Conservation (phyloP, 345 rosid genomes). For the Citrus maxima region DNA sequence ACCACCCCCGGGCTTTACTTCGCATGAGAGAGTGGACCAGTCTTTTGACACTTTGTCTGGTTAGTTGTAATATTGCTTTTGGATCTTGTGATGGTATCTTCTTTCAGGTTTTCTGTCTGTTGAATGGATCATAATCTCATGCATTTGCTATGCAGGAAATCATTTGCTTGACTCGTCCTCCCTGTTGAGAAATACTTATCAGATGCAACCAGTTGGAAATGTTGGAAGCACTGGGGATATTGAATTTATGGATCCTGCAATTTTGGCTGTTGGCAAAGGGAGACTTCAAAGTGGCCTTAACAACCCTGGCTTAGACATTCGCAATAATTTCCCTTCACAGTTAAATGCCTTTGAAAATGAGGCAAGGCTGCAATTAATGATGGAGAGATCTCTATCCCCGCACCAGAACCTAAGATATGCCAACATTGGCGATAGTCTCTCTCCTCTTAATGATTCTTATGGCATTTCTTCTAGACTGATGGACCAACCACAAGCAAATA, state of each 20-base stretch:
- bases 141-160: conserved; percentile 41
- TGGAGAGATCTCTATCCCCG: conserved; percentile 61
- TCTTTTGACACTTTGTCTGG: conserved; percentile 49
- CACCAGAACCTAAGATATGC: conserved; percentile 51
- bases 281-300: conserved; percentile 53
- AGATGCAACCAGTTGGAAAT: conserved; percentile 38
- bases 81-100: background rate
- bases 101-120: background rate
- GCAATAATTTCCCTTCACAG: conserved; percentile 48
- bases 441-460: conserved; percentile 50
- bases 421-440: conserved; percentile 47
- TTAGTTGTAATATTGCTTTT: conserved; percentile 22
- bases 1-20: conserved; percentile 93
- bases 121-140: background rate
- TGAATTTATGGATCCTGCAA: conserved; percentile 92
- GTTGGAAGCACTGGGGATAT: conserved; percentile 47
- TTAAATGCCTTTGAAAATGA: conserved; percentile 53
- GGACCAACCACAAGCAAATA: conserved; percentile 61
- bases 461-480: conserved; percentile 57
- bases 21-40: conserved; percentile 53
- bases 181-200: conserved; percentile 47
- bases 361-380: conserved; percentile 56
- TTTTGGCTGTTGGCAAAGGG: conserved; percentile 90
- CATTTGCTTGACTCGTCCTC: conserved; percentile 49
- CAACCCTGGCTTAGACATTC: conserved; percentile 52